A percentile compares a stretch with the other conserved stretches of the same genome.
These are phyloP conservation scores for Mycena vitilis DNA, from an alignment of 768 basidiomycete species.

Conservation along the genomic window DNA sequence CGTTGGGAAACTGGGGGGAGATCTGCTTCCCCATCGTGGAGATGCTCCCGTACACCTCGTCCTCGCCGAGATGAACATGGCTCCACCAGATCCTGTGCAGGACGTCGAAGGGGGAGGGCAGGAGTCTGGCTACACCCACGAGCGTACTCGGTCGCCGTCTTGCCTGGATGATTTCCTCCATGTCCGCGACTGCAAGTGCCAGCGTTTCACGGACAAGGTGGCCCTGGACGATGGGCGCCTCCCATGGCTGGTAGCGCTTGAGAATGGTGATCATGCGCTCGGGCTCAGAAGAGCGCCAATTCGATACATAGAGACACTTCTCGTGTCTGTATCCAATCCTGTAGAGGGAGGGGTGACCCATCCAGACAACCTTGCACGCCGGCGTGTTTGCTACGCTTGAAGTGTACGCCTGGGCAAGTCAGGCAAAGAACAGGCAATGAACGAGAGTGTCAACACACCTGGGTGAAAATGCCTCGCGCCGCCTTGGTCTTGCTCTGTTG, in stretches of 20 bases:
- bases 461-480: not conserved
- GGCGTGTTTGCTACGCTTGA: not conserved
- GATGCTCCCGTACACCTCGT: not conserved
- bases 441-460: not conserved
- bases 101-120: not conserved
- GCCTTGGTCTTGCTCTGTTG: not conserved
- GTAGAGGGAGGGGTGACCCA: conserved; percentile 9
- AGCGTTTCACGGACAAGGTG: conserved; percentile 3
- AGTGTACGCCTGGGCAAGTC: not conserved
- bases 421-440: not conserved
- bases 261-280: not conserved
- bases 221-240: not conserved
- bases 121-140: not conserved
- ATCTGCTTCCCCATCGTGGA: no score
- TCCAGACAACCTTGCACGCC: not conserved
- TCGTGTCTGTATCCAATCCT: not conserved
- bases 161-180: not conserved
- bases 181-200: not conserved
- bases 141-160: not conserved
- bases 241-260: not conserved
- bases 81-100: not conserved
- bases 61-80: not conserved
- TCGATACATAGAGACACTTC: not conserved
- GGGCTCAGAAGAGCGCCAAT: not conserved
- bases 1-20: not conserved